Percentiles rank a stretch among this genome's conserved stretches.
Conservation (phyloP, 169 alveolate species). For the Cryptosporidium ubiquitum region DNA sequence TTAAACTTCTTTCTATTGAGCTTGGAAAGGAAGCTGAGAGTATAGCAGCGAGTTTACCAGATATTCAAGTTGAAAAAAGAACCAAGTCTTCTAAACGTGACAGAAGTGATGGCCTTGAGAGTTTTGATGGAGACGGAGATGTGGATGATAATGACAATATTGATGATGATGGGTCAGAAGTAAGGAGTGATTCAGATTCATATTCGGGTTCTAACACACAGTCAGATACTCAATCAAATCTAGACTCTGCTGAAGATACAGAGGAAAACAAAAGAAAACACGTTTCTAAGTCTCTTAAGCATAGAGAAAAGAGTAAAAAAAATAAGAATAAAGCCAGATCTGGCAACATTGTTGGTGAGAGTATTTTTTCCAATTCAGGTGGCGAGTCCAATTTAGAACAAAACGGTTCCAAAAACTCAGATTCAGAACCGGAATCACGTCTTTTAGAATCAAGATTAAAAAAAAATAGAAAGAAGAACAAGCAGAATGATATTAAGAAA, state of each 20-base stretch:
- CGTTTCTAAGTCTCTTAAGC: neutral
- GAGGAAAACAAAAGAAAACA: neutral
- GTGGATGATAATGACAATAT: neutral
- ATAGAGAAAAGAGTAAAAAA: neutral
- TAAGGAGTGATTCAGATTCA: neutral
- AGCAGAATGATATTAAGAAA: neutral
- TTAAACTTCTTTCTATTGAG: constrained; percentile 53
- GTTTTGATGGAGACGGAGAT: neutral
- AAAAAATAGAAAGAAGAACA: neutral
- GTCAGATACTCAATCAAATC: neutral
- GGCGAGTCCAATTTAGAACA: neutral
- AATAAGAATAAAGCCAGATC: neutral
- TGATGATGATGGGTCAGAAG: neutral
- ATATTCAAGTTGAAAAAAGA: constrained; percentile 8
- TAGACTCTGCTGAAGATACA: neutral
- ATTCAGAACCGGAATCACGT: neutral
- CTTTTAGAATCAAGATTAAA: neutral
- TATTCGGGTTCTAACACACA: neutral
- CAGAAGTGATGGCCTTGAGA: neutral
- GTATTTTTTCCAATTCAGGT: neutral
- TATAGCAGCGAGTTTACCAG: constrained; percentile 68
- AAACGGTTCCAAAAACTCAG: neutral
- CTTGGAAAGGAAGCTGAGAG: constrained; percentile 69
- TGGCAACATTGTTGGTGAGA: neutral
- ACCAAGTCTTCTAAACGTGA: neutral